Evolutionary conservation across 345 rosid genomes (phyloP).

Genomic region (Citrus australasica): DNA sequence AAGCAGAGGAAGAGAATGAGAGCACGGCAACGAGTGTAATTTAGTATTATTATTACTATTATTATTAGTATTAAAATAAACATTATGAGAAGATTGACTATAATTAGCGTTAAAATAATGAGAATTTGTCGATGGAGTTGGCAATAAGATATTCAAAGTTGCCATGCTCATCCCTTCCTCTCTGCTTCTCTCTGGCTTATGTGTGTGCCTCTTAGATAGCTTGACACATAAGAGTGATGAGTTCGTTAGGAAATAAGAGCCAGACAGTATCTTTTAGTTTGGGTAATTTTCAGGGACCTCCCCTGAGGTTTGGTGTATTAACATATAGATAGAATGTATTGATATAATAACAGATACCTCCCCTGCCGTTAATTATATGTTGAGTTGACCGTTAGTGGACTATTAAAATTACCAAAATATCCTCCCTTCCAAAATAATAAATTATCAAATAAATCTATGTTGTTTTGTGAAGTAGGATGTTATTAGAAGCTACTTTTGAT

Average conservation of each 20-base stretch:
- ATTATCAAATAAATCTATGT: no score
- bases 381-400: no score
- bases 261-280: neutral
- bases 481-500: no score
- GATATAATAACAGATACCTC: no score
- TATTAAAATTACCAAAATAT: no score
- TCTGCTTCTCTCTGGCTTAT: neutral
- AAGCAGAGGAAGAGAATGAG: neutral
- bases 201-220: neutral
- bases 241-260: neutral
- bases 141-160: constrained; percentile 35
- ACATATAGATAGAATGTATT: no score
- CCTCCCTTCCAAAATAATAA: no score
- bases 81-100: neutral
- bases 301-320: no score
- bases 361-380: no score
- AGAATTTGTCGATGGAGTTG: constrained; percentile 31
- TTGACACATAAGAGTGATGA: neutral
- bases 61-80: neutral
- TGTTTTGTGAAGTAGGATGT: no score
- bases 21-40: neutral
- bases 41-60: neutral
- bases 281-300: no score
- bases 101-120: constrained; percentile 11
- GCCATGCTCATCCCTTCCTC: constrained; percentile 29